These are phyloP conservation scores for Arthroderma uncinatum DNA, from an alignment of 2,329 filamentous ascomycete genomes.

Conservation along the genomic window DNA sequence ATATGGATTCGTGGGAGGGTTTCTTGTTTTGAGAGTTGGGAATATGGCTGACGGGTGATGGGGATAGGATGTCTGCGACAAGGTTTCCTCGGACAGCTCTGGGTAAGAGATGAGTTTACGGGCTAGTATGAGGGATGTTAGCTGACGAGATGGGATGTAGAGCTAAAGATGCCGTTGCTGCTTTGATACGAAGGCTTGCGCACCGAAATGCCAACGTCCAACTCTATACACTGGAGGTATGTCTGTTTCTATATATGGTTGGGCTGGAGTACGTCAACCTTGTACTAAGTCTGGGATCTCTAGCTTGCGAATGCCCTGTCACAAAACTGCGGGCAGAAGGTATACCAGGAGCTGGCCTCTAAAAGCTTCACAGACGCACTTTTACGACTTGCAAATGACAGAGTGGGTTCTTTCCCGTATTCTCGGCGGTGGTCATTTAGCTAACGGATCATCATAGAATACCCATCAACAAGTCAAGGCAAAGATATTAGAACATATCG, in stretches of 20 bases:
- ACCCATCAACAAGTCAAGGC: constrained; percentile 93
- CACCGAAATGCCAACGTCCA: constrained; percentile 95
- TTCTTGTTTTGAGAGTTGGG: neutral
- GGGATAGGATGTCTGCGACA: constrained; percentile 50
- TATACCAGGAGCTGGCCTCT: constrained; percentile 82
- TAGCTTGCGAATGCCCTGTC: constrained; percentile 81
- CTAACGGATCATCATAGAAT: constrained; percentile 42
- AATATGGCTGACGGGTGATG: neutral
- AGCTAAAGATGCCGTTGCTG: constrained; percentile 74
- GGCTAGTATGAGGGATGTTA: neutral
- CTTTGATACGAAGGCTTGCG: constrained; percentile 81
- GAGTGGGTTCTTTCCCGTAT: constrained; percentile 33
- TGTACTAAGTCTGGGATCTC: neutral
- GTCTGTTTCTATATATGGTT: neutral
- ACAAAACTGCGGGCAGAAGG: constrained; percentile 76
- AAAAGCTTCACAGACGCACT: constrained; percentile 91
- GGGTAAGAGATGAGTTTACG: constrained; percentile 26
- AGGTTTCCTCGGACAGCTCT: constrained; percentile 42
- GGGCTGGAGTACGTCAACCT: neutral
- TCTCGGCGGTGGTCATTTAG: neutral
- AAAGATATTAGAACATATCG: constrained; percentile 94
- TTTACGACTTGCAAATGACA: constrained; percentile 78
- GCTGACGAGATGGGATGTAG: constrained; percentile 22
- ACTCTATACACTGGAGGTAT: constrained; percentile 79
- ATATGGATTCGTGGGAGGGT: neutral